Evolutionary conservation across 2,329 filamentous ascomycete genomes (phyloP), one percentile per base, ranked within the genome.

Genomic region (Metarhizium album): DNA sequence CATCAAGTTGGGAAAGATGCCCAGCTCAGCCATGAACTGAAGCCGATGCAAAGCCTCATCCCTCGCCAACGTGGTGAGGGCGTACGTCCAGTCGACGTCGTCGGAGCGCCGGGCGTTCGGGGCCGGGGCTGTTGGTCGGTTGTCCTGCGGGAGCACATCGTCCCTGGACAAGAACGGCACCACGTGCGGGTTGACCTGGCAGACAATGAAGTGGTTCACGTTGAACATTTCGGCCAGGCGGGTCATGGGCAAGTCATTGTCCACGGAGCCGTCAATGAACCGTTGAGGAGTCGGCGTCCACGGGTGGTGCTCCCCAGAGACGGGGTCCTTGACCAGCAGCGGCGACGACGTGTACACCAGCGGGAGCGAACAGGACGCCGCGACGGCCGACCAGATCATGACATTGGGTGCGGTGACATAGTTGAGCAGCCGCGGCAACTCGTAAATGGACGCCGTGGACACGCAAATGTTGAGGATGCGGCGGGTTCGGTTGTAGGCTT

Each of bases 201-300:
- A 95, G 18, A 96, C 91, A 58, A 97, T 96, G 63, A 96, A 96
- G 64, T 96, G 91, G 62, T 96, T 96, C 64, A 96, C 90, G 62
- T 96, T 95, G 73, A 96, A 95, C 86, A 96, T 90, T 62, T 95
- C 90, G 1, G 90, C 83, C 16, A 97, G 74, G 2, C 88, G 81
- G 20, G 85, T 89, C 82, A 95, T 95, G 2, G 91, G 91, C 2
- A 97, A 73, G 65, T 97, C 91, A 53, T 93, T 93, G 63, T 96
- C 90, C 22, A 97, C 88, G 1, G 90, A 96, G 1, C 91, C 91
- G 64, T 97, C 91, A 48, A 97, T 95, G 79, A 88, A 96, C 56
- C 82, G 81, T 62, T 90, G 86, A 27, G 87, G 84, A 3, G 85
- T 84, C 14, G 89, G 86, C 58, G 93, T 90, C 90, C 90, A 96